These are phyloP conservation scores for Oryza brachyantha DNA, from an alignment of 176 grass and related monocot species.

Conservation along the genomic window DNA sequence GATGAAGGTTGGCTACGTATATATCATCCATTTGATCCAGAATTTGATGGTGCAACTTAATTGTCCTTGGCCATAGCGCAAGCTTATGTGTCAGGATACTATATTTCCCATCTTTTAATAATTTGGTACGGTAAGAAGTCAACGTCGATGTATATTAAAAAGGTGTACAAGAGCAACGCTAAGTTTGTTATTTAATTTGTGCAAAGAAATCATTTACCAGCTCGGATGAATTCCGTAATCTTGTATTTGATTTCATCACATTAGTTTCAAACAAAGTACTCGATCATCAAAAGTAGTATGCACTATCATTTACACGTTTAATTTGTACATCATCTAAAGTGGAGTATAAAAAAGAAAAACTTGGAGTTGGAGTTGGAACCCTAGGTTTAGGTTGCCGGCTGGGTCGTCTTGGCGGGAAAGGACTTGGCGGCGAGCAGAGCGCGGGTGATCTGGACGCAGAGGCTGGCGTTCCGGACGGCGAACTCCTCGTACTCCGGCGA, in stretches of 20 bases:
- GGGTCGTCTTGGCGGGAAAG: neutral
- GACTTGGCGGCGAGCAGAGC: slow-evolving; percentile 35
- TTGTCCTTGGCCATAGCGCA: neutral
- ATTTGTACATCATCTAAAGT: no score
- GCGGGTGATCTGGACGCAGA: slow-evolving; percentile 71
- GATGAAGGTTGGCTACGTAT: no score
- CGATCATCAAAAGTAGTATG: no score
- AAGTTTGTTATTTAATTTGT: neutral
- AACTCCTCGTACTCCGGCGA: slow-evolving; percentile 47
- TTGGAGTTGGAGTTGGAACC: no score
- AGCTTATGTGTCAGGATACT: neutral
- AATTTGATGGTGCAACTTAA: neutral
- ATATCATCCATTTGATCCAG: neutral
- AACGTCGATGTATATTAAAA: no score
- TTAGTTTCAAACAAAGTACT: neutral
- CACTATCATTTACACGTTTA: no score
- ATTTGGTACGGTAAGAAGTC: neutral
- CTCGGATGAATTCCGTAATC: neutral
- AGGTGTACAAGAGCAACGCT: neutral
- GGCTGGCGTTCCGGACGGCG: slow-evolving; percentile 46
- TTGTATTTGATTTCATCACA: neutral
- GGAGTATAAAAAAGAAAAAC: neutral
- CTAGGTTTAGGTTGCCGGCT: neutral
- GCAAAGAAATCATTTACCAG: neutral
- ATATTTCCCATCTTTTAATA: neutral